These are phyloP conservation scores for Leccinum fuscescens DNA, from an alignment of 1,284 basidiomycete genomes.

Conservation along the genomic window DNA sequence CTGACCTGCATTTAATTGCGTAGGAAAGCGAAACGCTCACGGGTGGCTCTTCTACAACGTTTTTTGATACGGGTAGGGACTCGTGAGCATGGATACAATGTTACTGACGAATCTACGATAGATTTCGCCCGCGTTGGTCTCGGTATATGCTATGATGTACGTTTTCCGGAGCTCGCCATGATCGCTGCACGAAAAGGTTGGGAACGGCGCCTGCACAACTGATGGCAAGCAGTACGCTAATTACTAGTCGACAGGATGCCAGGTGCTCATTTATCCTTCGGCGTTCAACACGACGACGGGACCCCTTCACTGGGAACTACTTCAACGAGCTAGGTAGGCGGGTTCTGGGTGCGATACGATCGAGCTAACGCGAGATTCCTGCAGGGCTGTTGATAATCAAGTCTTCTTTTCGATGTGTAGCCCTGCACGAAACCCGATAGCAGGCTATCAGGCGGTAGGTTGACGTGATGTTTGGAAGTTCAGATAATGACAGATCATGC, in stretches of 20 bases:
- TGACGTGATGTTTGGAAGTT: not conserved
- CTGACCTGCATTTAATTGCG: conserved; percentile 1
- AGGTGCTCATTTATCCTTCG: conserved; percentile 87
- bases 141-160: conserved; percentile 89
- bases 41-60: conserved; percentile 74
- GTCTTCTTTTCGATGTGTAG: conserved; percentile 95
- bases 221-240: not conserved
- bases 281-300: conserved; percentile 94
- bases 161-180: conserved; percentile 95
- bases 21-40: conserved; percentile 94
- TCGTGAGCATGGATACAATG: not conserved
- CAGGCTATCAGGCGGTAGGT: conserved; percentile 84
- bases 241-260: conserved; percentile 58
- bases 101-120: conserved; percentile 28
- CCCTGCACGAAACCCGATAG: conserved; percentile 82
- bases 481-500: not conserved
- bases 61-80: conserved; percentile 80
- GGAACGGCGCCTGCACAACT: conserved; percentile 8
- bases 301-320: conserved; percentile 93
- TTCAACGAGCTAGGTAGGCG: conserved; percentile 79
- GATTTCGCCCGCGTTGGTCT: conserved; percentile 89
- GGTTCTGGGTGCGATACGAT: conserved; percentile 4
- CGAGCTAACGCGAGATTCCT: conserved; percentile 11
- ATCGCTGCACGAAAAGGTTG: conserved; percentile 84
- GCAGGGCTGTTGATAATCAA: conserved; percentile 93